Base-by-base conservation (phyloP, 2,329 filamentous ascomycete genomes). In the Cladosporium sp. region DNA sequence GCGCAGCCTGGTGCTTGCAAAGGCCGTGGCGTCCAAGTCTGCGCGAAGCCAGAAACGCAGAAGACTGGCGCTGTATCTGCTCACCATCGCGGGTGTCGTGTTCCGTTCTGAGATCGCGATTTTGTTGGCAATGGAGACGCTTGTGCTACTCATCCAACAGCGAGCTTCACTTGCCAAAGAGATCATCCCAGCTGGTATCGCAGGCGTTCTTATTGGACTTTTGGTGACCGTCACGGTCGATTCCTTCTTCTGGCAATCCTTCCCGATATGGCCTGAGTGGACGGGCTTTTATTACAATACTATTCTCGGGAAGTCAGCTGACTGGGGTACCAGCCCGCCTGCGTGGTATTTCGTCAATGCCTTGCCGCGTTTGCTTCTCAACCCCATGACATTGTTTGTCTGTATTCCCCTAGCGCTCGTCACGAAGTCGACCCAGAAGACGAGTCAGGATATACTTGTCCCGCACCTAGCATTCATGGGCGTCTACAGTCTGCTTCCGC, bases 221-320 rank as follows among this genome's bases (percentile, higher is more conserved):
- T 62, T 77, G 12, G 74, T 87, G 35, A 91, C 91, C 0, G 78
- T 96, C 13, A 81, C 85, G 1, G 73, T 96, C 34, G 94, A 99
- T 78, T 93, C 90, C 1, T 93, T 91, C 76, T 96, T 97, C 76
- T 99, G 93, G 94, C 91, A 93, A 68, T 61, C 75, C 7, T 83
- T 82, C 1, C 76, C 77, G 1, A 74, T 96, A 28, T 99, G 94
- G 94, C 92, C 94, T 0, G 94, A 99, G 73, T 84, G 95, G 60
- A 84, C 83, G 65, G 91, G 85, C 2, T 97, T 99, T 76, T 86
- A 89, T 72, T 97, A 89, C 80, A 99, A 99, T 72, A 91, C 91
- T 56, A 75, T 97, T 51, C 82, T 88, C 55, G 91, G 91, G 20
- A 87, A 90, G 59, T 89, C 92, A 0, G 87, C 89, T 3, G 83